phyloP scores from a whole-genome alignment of 2,329 filamentous ascomycete genomes.

The Colletotrichum phormii region DNA sequence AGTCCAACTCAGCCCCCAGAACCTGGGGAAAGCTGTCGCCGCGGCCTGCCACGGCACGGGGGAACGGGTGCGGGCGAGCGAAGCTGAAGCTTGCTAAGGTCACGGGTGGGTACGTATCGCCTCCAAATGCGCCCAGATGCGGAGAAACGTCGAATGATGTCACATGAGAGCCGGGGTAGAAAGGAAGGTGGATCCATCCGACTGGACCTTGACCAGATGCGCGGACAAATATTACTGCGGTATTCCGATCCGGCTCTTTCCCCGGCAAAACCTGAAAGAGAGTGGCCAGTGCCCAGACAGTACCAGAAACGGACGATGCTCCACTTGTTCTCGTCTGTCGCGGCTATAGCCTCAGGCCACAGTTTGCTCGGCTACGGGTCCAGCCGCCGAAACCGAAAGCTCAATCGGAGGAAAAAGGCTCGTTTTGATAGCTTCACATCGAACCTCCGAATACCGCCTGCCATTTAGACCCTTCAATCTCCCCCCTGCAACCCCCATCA shows the following conservation, averaged over 20 bases:
- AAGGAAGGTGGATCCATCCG: background rate
- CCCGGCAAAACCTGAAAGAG: background rate
- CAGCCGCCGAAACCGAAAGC: conserved; percentile 43
- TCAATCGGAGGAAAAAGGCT: conserved; percentile 52
- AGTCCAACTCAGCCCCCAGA: conserved; percentile 13
- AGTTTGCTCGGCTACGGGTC: conserved; percentile 47
- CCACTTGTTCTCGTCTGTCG: background rate
- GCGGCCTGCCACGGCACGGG: conserved; percentile 1
- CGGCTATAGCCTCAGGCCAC: conserved; percentile 43
- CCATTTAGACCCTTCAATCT: conserved; percentile 48
- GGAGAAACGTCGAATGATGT: conserved; percentile 37
- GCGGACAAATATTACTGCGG: conserved; percentile 21
- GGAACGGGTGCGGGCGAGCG: background rate
- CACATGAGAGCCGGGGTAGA: conserved; percentile 23
- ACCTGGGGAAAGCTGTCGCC: conserved; percentile 37
- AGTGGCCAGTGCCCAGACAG: background rate
- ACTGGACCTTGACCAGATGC: background rate
- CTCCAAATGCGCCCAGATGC: conserved; percentile 34
- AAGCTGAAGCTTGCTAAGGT: conserved; percentile 21
- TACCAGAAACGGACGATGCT: background rate
- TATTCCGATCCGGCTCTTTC: background rate
- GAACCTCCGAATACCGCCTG: conserved; percentile 44
- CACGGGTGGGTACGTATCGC: conserved; percentile 25
- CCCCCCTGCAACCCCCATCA: conserved; percentile 51
- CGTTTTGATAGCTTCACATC: conserved; percentile 50